These are phyloP conservation scores for Lachancea lanzarotensis DNA, from an alignment of 805 yeast species.

Conservation along the genomic window DNA sequence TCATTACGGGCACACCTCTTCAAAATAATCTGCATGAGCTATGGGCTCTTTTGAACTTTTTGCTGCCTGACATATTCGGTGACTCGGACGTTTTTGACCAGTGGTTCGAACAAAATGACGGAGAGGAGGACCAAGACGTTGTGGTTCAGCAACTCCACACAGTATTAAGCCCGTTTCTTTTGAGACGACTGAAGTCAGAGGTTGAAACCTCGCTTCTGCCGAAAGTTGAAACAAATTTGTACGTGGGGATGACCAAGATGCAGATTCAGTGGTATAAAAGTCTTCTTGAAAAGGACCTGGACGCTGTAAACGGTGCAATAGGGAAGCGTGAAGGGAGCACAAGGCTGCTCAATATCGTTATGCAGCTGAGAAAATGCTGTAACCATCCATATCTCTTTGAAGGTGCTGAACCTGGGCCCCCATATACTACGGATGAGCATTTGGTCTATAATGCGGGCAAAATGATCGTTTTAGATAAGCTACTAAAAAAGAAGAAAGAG, in stretches of 20 bases:
- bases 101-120: conserved; percentile 58
- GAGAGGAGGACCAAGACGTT: conserved; percentile 60
- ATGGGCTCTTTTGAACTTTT: conserved; percentile 89
- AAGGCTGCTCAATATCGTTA: conserved; percentile 82
- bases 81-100: conserved; percentile 85
- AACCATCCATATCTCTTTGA: conserved; percentile 95
- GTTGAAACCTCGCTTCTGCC: conserved; percentile 89
- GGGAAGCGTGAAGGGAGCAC: conserved; percentile 93
- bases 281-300: conserved; percentile 84
- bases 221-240: conserved; percentile 81
- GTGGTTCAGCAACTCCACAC: conserved; percentile 86
- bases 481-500: conserved; percentile 60
- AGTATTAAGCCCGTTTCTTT: conserved; percentile 77
- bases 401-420: conserved; percentile 99
- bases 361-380: conserved; percentile 95
- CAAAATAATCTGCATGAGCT: conserved; percentile 93
- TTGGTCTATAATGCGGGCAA: conserved; percentile 85
- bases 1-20: conserved; percentile 93
- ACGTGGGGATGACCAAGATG: conserved; percentile 94
- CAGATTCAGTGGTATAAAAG: conserved; percentile 88
- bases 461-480: conserved; percentile 80
- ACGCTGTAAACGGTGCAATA: conserved; percentile 93
- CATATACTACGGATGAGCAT: conserved; percentile 93
- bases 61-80: conserved; percentile 91
- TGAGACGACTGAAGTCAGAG: conserved; percentile 86